Base-by-base conservation (phyloP, 78 protist genomes). In the Polysphondylium violaceum region DNA sequence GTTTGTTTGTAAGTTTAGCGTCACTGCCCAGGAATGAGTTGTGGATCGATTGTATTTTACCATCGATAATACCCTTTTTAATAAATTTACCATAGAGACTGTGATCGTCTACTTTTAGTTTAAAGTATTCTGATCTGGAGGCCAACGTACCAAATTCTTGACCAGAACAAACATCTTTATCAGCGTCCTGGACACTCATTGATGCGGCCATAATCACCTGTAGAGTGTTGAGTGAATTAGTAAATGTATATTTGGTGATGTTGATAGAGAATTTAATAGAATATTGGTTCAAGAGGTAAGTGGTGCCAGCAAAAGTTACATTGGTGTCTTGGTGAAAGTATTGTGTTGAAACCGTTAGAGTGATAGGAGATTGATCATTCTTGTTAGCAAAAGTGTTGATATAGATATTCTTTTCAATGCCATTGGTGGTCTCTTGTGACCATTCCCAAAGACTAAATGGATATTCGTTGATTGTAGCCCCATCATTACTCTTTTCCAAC, bases 251-350 rank as follows among this genome's bases (percentile, higher is more conserved):
- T 16, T 50, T 41, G 40, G 33, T 51, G 8, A 79, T 23, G 29
- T 16, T 76, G 7, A 79, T 79, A 16, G 76, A 40, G 29, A 38
- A 67, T 55, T 79, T 79, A 27, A 68, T 27, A 0, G 76, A n/a
- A 16, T 21, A 33, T 68, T 53, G 76, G 5, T 68, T 35, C 17
- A 68, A 43, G 23, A 40, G 21, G 3, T 43, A 17, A 41, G 21
- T 43, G n/a, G 27, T 8, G 16, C 19, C 27, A 12, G 76, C 76
- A 68, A 68, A 68, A 11, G 7, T 14, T 25, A 68, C 27, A 2
- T 23, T 41, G 21, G 55, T 68, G 19, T 43, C 19, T 25, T 68
- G 41, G 27, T 41, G 33, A 25, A 41, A 68, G 11, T 47, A 47
- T 47, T 47, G 53, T 36, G 23, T 68, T 2, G 55, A 31, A 43